Conservation (phyloP, 2,329 filamentous ascomycete species). For the Ceratocystis lukuohia region DNA sequence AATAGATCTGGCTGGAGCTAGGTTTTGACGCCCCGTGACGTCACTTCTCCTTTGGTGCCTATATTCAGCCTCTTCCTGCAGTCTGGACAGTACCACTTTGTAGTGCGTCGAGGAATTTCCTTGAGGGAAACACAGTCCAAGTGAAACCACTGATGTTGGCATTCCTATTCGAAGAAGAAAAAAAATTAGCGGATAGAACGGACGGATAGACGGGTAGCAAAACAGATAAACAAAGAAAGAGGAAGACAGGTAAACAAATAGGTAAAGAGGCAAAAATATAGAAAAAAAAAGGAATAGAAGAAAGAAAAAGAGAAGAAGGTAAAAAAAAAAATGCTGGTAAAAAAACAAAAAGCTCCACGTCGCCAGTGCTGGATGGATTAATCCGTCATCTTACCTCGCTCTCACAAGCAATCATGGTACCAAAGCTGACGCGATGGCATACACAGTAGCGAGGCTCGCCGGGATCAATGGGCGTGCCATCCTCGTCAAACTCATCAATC, state of each 20-base stretch:
- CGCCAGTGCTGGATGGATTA: background rate
- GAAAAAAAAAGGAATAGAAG: conserved; percentile 12
- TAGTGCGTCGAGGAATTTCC: conserved; percentile 54
- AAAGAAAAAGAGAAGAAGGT: no score
- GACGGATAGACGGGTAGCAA: no score
- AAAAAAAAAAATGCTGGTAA: no score
- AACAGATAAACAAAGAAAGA: no score
- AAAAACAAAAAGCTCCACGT: no score
- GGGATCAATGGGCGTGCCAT: conserved; percentile 58
- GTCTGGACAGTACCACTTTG: conserved; percentile 76
- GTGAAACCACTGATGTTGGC: conserved; percentile 77
- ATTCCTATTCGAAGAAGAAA: conserved; percentile 35
- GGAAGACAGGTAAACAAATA: background rate
- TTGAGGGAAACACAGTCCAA: conserved; percentile 60
- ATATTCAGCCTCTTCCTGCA: conserved; percentile 52
- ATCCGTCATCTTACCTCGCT: conserved; percentile 47
- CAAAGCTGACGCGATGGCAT: conserved; percentile 68
- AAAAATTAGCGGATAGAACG: conserved; percentile 19
- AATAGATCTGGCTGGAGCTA: conserved; percentile 20
- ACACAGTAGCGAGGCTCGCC: conserved; percentile 65
- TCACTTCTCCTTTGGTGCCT: conserved; percentile 50
- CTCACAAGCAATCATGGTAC: conserved; percentile 73
- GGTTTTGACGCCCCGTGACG: conserved; percentile 41
- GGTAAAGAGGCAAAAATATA: background rate
- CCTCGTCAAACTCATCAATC: conserved; percentile 49